A percentile compares a stretch with the other conserved stretches of the same genome.
These are phyloP conservation scores for Eruca vesicaria DNA, from an alignment of 441 rosid genomes.

Conservation along the genomic window DNA sequence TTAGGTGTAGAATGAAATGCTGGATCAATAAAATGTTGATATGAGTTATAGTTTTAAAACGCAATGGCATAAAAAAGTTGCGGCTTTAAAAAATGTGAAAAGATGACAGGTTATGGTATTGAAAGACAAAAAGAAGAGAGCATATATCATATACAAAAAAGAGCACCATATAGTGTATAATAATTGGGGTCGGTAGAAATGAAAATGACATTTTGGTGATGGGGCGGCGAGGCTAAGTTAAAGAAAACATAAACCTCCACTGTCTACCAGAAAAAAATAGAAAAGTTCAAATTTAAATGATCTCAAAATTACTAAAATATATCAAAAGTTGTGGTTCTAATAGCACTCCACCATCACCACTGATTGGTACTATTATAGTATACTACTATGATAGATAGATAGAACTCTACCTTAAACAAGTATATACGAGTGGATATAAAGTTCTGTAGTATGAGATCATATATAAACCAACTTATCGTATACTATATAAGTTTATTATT, in stretches of 20 bases:
- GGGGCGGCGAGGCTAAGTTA: conserved; percentile 39
- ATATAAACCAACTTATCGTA: not conserved
- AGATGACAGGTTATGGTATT: not conserved
- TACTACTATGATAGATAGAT: not conserved
- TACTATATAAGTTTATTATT: not conserved
- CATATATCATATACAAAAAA: not conserved
- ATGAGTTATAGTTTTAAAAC: not conserved
- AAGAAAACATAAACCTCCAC: conserved; percentile 23
- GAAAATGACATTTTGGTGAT: conserved; percentile 33
- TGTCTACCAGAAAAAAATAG: conserved; percentile 9
- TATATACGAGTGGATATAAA: conserved; percentile 26
- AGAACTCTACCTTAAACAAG: conserved; percentile 12
- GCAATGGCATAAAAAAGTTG: not conserved
- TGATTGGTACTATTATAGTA: not conserved
- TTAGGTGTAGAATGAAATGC: not conserved
- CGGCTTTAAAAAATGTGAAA: not conserved
- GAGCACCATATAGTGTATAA: not conserved
- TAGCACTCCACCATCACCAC: conserved; percentile 21
- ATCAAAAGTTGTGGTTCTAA: conserved; percentile 32
- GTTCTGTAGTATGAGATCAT: conserved; percentile 14
- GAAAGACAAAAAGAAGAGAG: conserved; percentile 19
- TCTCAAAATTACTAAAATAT: not conserved
- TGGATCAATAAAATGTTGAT: not conserved
- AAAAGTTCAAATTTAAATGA: not conserved
- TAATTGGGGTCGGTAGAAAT: conserved; percentile 28